A percentile compares a stretch with the other conserved stretches of the same genome.
Evolutionary conservation across 768 basidiomycete genomes (phyloP).

Genomic region (Dentipellis fragilis): DNA sequence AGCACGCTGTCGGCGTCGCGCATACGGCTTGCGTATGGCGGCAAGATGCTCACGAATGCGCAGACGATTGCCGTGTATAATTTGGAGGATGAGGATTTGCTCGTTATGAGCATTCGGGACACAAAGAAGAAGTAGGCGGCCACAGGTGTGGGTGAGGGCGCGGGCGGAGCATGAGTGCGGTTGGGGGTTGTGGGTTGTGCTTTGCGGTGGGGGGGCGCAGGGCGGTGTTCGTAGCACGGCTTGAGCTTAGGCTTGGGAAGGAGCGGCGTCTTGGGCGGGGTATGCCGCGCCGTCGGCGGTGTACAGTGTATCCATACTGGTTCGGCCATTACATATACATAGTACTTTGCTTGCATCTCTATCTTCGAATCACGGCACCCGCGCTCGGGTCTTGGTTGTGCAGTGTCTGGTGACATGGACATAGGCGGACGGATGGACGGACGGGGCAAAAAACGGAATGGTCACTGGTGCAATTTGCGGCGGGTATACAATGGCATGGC

Average conservation of each 20-base stretch:
- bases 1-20: slow-evolving; percentile 73
- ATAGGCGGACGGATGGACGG: no score
- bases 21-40: slow-evolving; percentile 68
- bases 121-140: slow-evolving; percentile 52
- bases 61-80: slow-evolving; percentile 82
- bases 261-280: no score
- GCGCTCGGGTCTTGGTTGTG: no score
- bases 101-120: slow-evolving; percentile 71
- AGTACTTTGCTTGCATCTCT: background rate
- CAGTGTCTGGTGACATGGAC: no score
- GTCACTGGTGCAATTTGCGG: no score
- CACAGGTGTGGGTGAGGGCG: background rate
- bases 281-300: no score
- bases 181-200: background rate
- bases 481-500: no score
- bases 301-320: background rate
- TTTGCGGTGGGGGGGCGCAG: background rate
- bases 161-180: background rate
- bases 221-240: background rate
- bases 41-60: slow-evolving; percentile 82
- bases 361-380: background rate
- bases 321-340: background rate
- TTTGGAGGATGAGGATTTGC: slow-evolving; percentile 80
- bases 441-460: no score
- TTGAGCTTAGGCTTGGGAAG: no score